Evolutionary conservation across 768 basidiomycete genomes (phyloP).

Genomic region (Amanita pseudoporphyria): DNA sequence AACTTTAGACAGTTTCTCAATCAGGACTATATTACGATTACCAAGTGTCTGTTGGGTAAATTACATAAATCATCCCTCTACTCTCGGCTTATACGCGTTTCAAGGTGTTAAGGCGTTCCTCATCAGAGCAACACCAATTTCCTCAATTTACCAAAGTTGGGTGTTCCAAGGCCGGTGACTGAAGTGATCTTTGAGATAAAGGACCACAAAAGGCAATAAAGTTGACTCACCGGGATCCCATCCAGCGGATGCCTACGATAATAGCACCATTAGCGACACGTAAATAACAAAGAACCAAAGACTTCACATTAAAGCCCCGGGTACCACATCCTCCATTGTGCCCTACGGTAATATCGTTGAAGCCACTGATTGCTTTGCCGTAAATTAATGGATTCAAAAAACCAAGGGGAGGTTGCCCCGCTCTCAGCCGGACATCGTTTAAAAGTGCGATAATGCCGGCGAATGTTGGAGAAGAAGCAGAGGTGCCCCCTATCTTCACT

Average conservation of each 20-base stretch:
- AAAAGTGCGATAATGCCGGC: constrained; percentile 51
- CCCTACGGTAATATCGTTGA: constrained; percentile 51
- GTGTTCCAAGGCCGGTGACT: constrained; percentile 48
- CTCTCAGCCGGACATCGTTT: constrained; percentile 45
- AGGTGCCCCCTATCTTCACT: constrained; percentile 44
- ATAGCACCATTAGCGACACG: not conserved
- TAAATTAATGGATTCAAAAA: constrained; percentile 62
- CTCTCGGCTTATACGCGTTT: too few species aligned
- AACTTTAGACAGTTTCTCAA: too few species aligned
- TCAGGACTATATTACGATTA: too few species aligned
- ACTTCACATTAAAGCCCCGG: constrained; percentile 46
- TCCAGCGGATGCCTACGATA: constrained; percentile 31
- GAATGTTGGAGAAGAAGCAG: constrained; percentile 52
- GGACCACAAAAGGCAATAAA: not conserved
- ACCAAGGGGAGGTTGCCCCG: constrained; percentile 37
- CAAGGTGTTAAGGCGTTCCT: too few species aligned
- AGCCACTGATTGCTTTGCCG: constrained; percentile 22
- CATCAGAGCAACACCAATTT: constrained; percentile 18
- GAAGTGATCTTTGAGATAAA: not conserved
- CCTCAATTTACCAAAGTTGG: constrained; percentile 41
- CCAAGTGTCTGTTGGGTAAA: too few species aligned
- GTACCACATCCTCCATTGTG: constrained; percentile 50
- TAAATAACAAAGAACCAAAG: not conserved
- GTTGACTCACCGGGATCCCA: constrained; percentile 47
- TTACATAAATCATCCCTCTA: too few species aligned